These are phyloP conservation scores for Fusarium compactum DNA, from an alignment of 2,329 filamentous ascomycete species.

Conservation along the genomic window DNA sequence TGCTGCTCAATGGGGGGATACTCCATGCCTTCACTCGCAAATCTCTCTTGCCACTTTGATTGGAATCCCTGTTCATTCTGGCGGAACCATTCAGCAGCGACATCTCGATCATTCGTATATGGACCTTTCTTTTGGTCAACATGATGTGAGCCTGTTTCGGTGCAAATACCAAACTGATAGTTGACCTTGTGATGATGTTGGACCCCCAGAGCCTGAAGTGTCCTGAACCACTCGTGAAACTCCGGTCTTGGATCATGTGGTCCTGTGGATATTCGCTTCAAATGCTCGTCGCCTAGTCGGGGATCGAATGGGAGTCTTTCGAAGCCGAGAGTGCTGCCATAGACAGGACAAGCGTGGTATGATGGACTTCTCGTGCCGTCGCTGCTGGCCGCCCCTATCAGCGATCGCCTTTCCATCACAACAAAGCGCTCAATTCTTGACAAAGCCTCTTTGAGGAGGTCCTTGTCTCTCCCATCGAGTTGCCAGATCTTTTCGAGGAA, in stretches of 20 bases:
- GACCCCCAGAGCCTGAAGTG: accelerated
- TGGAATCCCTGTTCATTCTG: not conserved
- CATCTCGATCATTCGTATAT: not conserved
- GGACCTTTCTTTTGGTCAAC: no score
- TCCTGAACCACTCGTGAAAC: not conserved
- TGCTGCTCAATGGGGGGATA: not conserved
- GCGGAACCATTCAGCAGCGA: not conserved
- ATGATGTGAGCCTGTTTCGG: no score
- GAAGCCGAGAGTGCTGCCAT: accelerated
- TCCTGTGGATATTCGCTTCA: not conserved
- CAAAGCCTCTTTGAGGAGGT: not conserved
- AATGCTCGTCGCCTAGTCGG: not conserved
- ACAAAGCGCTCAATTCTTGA: not conserved
- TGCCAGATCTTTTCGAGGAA: accelerated
- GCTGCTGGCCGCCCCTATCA: accelerated
- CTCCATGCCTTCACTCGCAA: accelerated
- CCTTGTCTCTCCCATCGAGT: not conserved
- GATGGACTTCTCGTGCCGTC: not conserved
- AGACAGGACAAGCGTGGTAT: not conserved
- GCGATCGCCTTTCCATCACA: not conserved
- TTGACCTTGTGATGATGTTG: not conserved
- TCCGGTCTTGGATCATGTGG: accelerated
- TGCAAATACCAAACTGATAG: not conserved
- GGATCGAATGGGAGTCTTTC: not conserved
- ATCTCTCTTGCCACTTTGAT: accelerated